Evolutionary conservation across 352 stramenopile species (phyloP).

Genomic region (Pythium monospermum): DNA sequence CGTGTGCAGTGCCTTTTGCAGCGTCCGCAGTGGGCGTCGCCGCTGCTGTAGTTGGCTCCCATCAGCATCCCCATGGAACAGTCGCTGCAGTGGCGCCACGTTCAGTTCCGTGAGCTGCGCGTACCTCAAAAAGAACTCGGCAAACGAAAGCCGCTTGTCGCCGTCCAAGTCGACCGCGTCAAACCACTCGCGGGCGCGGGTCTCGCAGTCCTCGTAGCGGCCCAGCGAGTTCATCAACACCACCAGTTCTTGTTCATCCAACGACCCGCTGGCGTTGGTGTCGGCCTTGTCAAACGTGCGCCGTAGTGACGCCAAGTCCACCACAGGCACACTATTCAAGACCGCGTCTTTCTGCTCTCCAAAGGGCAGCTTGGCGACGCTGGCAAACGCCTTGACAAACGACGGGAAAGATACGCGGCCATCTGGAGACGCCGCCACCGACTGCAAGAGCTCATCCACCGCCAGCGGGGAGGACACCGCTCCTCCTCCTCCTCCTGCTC

Average conservation of each 20-base stretch:
- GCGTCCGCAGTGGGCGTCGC: neutral
- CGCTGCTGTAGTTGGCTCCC: neutral
- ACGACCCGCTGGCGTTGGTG: constrained; percentile 26
- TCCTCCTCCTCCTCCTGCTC: too few relatives aligned
- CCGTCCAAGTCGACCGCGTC: constrained; percentile 25
- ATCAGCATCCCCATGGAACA: constrained; percentile 33
- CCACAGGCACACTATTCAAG: constrained; percentile 16
- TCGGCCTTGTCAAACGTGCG: constrained; percentile 38
- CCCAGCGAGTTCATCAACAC: constrained; percentile 16
- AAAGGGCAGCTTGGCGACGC: constrained; percentile 39
- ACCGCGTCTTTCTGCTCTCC: constrained; percentile 13
- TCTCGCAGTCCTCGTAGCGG: constrained; percentile 11
- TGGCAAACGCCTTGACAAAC: constrained; percentile 57
- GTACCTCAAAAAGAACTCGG: constrained; percentile 65
- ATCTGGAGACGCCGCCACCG: constrained; percentile 24
- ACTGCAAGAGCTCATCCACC: constrained; percentile 17
- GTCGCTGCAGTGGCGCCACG: constrained; percentile 26
- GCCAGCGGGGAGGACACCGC: constrained; percentile 23
- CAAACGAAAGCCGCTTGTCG: constrained; percentile 38
- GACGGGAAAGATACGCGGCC: constrained; percentile 40
- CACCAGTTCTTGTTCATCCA: constrained; percentile 29
- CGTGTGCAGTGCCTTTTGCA: neutral
- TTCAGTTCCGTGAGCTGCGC: constrained; percentile 34
- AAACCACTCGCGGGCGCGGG: constrained; percentile 39
- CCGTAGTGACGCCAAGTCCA: constrained; percentile 40